These are phyloP conservation scores for Fusarium setosum DNA, from an alignment of 2,329 filamentous ascomycete genomes.

Conservation along the genomic window DNA sequence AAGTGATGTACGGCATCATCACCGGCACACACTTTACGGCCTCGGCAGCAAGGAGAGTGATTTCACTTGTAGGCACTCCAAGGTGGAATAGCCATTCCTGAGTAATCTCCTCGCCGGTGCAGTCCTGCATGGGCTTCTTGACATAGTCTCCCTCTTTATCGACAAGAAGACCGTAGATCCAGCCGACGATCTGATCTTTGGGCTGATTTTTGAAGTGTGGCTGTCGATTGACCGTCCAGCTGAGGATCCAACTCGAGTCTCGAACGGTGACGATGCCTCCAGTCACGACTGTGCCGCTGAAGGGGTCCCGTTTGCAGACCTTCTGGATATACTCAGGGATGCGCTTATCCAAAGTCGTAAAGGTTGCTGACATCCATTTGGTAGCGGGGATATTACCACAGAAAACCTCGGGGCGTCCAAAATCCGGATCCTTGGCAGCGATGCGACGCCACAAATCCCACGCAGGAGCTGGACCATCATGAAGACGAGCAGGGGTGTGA, in stretches of 20 bases:
- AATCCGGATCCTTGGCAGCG: constrained; percentile 11
- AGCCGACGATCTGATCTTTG: constrained; percentile 16
- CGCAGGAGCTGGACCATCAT: constrained; percentile 15
- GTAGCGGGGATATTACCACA: constrained; percentile 35
- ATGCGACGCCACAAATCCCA: constrained; percentile 27
- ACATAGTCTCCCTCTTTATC: constrained; percentile 22
- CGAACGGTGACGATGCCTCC: constrained; percentile 48
- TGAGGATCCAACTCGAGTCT: constrained; percentile 24
- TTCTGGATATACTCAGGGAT: constrained; percentile 24
- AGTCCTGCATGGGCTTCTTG: constrained; percentile 31
- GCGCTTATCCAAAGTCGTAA: constrained; percentile 49
- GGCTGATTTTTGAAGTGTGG: constrained; percentile 27
- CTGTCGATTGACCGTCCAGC: constrained; percentile 28
- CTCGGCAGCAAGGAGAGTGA: constrained; percentile 17
- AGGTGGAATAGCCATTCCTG: constrained; percentile 28
- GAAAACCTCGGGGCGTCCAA: constrained; percentile 25
- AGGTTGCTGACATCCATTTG: constrained; percentile 54
- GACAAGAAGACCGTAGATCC: constrained; percentile 22
- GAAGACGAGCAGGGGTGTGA: constrained; percentile 5
- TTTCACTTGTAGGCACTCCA: constrained; percentile 15
- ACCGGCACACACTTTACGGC: constrained; percentile 20
- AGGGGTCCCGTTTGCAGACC: constrained; percentile 33
- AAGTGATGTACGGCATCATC: constrained; percentile 28
- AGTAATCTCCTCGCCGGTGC: constrained; percentile 17
- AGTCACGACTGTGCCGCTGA: constrained; percentile 49